Evolutionary conservation across 371 early-diverging fungal genomes (phyloP), one percentile per base, ranked within the genome.

Genomic region (Mucor sp.): DNA sequence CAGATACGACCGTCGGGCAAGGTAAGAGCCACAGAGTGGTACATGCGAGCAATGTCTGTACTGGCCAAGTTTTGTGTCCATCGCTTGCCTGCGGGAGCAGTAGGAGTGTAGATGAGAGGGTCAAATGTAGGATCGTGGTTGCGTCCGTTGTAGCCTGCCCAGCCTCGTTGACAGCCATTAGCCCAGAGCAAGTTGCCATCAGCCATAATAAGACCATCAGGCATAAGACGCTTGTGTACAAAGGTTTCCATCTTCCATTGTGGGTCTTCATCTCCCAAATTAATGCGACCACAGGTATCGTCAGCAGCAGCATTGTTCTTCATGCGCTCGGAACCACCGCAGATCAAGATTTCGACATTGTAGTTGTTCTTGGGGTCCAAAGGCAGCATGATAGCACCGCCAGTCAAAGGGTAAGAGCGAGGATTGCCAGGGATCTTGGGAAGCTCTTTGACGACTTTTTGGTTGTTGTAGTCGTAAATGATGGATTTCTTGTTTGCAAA

Each of bases 1-100:
- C 83, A 83, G 9, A 83, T 75, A 25, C 81, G 77, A n/a, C 83
- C 83, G 47, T 83, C 83, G 8, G 92, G 89, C 23, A 91, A 65
- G 2, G 89, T 78, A n/a, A 82, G 75, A 0, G 90, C 89, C 3
- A 86, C 85, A 0, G 91, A 90, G 66, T 90, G 90, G 64, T 90
- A 90, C 85, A 90, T 83, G 33, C 92, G 78, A 0, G 90, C 85
- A 76, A 90, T 86, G 62, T 85, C 80, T 17, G 90, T 86, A 21
- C 66, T 67, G 6, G 79, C 83, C 17, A 83, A 56, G 1, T 72
- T 78, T 23, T 81, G 72, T 6, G 67, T 71, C 86, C 86, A 86
- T 21, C 86, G 80, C n/a, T 82, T 30, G 3, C 85, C 87, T 7
- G 65, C 41, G 3, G 83, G 78, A 27, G 79, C 74, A 9, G 67